Evolutionary conservation across 2,329 filamentous ascomycete species (phyloP).

Genomic region (Sclerotiophoma versabilis): DNA sequence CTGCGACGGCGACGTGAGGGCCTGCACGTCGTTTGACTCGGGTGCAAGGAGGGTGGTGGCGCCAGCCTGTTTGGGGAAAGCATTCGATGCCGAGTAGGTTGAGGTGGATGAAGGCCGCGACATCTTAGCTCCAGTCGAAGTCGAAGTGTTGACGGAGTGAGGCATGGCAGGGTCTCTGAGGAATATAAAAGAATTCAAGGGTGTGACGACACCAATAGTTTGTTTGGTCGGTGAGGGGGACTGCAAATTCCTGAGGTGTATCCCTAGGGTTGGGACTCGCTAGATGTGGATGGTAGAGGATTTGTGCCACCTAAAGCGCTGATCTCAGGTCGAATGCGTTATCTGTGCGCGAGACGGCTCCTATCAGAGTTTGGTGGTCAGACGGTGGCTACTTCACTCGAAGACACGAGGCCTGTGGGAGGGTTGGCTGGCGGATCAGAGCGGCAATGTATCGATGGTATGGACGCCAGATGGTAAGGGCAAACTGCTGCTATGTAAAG

Average conservation of each 20-base stretch:
- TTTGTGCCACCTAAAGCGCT: constrained; percentile 31
- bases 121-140: constrained; percentile 43
- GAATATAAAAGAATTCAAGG: constrained; percentile 19
- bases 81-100: constrained; percentile 39
- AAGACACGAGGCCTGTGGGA: constrained; percentile 11
- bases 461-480: constrained; percentile 5
- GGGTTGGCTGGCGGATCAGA: constrained; percentile 3
- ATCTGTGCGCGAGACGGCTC: constrained; percentile 22
- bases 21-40: constrained; percentile 36
- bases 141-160: constrained; percentile 44
- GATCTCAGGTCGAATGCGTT: constrained; percentile 19
- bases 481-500: constrained; percentile 10
- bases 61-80: constrained; percentile 46
- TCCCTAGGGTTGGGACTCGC: constrained; percentile 24
- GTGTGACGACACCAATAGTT: constrained; percentile 17
- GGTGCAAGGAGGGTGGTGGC: constrained; percentile 36
- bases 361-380: constrained; percentile 11
- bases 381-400: constrained; percentile 3
- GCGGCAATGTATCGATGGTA: constrained; percentile 14
- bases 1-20: constrained; percentile 46
- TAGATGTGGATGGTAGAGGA: constrained; percentile 37
- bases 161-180: constrained; percentile 37
- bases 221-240: constrained; percentile 34
- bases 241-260: constrained; percentile 32
- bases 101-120: constrained; percentile 48